Base-by-base conservation (phyloP, 306 rosid genomes). In the Prunus dulcis region DNA sequence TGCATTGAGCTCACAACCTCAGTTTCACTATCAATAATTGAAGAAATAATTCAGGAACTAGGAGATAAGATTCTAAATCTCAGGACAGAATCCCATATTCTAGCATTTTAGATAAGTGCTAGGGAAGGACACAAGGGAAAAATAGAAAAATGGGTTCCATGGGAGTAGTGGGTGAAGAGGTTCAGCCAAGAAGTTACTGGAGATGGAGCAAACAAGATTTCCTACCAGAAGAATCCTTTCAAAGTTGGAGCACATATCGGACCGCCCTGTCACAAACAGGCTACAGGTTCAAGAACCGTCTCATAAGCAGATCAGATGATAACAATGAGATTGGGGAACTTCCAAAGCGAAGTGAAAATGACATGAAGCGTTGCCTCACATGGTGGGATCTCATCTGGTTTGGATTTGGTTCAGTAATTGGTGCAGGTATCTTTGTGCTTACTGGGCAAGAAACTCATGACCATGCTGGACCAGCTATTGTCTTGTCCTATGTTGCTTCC, bases 321-420 rank as follows among this genome's bases (percentile, higher is more conserved):
- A 85, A 74, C 4, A 80, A 79, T 3, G 94, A 93, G 82, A 83
- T 81, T 20, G 78, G 18, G 25, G 82, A 78, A 17, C 80, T 93
- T 3, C 74, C 81, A 25, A 86, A 84, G 56, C 86, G 75, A 63
- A 93, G 94, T 12, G 91, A 90, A 76, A 70, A 83, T 61, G 81
- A 83, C 73, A 83, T 83, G 81, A 84, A 80, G 81, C 87, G 68
- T 70, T 88, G 55, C 78, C 81, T 83, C 19, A 60, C 77, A 3
- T 92, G 92, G 96, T 92, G 96, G 96, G 97, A 92, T 71, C 84
- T 93, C 4, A 86, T 83, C 8, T 93, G 96, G 97, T 87, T 93
- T 6, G 97, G 97, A 18, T 82, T 93, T 30, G 97, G 97, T 1
- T 77, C 91, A 1, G 96, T 91, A 19, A 78, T 89, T 12, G 97